Evolutionary conservation across 164 flowering plant genomes (phyloP).

Genomic region (Stephania japonica): DNA sequence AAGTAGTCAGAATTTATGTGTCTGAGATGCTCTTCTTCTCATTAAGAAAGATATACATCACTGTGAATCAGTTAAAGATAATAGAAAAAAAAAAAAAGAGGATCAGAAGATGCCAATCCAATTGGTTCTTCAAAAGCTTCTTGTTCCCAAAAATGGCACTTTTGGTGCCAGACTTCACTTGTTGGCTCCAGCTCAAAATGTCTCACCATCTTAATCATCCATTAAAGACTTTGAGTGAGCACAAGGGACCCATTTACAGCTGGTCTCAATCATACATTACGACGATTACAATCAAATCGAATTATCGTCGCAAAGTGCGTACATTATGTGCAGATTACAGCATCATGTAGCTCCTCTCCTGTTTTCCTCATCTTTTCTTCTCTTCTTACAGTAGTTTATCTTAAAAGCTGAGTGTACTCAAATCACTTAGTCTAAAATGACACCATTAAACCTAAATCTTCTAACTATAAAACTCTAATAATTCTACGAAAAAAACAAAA

Average conservation of each 20-base stretch:
- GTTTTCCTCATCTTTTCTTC: no score
- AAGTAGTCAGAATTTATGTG: neutral
- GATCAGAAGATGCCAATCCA: neutral
- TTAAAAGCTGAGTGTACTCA: neutral
- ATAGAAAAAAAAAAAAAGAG: neutral
- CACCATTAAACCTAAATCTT: neutral
- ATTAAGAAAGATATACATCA: neutral
- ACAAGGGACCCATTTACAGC: constrained; percentile 1
- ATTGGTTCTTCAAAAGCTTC: neutral
- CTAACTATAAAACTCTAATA: neutral
- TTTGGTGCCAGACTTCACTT: neutral
- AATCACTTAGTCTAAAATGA: neutral
- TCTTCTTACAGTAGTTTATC: neutral
- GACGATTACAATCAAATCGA: neutral
- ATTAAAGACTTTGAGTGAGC: neutral
- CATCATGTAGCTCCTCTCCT: neutral
- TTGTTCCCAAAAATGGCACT: neutral
- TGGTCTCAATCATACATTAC: neutral
- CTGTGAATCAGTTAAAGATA: neutral
- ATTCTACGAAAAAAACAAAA: neutral
- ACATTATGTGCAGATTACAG: neutral
- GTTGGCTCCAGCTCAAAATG: constrained; percentile 1
- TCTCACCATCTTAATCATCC: neutral
- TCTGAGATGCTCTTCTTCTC: constrained; percentile 1
- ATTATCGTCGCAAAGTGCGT: neutral